Conservation (phyloP, 1,284 basidiomycete genomes). For the Ustilago curta region DNA sequence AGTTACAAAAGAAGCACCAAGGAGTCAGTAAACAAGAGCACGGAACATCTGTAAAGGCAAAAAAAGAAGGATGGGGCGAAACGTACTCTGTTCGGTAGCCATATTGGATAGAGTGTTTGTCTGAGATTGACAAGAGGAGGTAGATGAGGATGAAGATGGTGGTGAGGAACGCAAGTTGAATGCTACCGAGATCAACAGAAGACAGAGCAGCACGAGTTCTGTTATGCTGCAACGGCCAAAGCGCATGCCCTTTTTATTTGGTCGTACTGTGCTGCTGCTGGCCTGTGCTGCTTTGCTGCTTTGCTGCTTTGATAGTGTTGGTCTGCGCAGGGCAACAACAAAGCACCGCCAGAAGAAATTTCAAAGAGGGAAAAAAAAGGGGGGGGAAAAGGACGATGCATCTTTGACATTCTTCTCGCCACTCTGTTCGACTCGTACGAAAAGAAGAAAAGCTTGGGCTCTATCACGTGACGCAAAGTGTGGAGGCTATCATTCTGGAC, state of each 20-base stretch:
- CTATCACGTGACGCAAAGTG: conserved; percentile 9
- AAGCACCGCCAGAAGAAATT: neutral
- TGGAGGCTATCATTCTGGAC: conserved; percentile 28
- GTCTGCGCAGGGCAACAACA: neutral
- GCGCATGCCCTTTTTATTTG: neutral
- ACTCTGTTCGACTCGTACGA: conserved; percentile 9
- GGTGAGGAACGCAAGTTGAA: conserved; percentile 13
- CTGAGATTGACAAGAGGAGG: conserved; percentile 10
- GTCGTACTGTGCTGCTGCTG: neutral
- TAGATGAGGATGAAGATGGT: conserved; percentile 11
- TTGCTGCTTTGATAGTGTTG: too few species aligned
- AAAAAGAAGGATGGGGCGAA: neutral
- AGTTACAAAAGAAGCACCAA: neutral
- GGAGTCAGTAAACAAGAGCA: neutral
- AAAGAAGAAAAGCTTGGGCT: neutral
- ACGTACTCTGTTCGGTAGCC: conserved; percentile 66
- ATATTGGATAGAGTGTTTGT: conserved; percentile 44
- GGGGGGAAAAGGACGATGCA: conserved; percentile 6
- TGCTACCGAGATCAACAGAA: conserved; percentile 19
- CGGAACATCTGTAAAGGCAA: neutral
- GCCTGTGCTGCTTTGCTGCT: neutral
- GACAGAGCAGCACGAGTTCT: conserved; percentile 23
- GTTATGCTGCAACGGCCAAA: conserved; percentile 15
- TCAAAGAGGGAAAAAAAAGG: conserved; percentile 9
- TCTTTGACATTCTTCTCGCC: conserved; percentile 29